Conservation (phyloP, 2,329 filamentous ascomycete genomes). For the Cytospora schulzeri region DNA sequence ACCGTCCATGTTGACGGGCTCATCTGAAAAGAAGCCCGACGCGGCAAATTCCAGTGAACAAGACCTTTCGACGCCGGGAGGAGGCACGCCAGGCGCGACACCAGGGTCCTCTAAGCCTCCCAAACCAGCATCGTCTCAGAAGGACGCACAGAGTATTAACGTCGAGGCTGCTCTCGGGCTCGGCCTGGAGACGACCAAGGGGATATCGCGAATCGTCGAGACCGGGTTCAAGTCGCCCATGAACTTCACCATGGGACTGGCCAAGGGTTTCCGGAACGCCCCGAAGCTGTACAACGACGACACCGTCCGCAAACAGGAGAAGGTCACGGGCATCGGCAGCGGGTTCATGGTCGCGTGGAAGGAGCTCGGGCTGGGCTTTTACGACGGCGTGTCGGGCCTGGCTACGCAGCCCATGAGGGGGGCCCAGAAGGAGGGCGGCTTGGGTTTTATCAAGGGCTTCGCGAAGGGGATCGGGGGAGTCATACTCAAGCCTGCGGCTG, state of each 20-base stretch:
- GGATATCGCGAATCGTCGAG: constrained; percentile 70
- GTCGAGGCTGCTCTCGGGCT: constrained; percentile 24
- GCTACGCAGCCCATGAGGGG: constrained; percentile 75
- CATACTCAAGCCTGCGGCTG: constrained; percentile 79
- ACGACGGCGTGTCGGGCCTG: constrained; percentile 79
- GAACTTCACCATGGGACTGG: constrained; percentile 80
- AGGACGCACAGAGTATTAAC: constrained; percentile 13
- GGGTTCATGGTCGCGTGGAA: constrained; percentile 78
- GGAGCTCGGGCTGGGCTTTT: constrained; percentile 76
- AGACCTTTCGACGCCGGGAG: constrained; percentile 7
- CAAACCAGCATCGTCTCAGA: not conserved
- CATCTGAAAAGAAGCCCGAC: not conserved
- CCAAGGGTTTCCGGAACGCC: constrained; percentile 86
- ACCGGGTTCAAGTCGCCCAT: constrained; percentile 80
- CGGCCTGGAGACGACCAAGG: constrained; percentile 61
- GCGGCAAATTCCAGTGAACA: constrained; percentile 7
- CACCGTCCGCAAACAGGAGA: constrained; percentile 75
- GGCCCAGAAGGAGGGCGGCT: constrained; percentile 48
- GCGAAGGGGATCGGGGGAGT: constrained; percentile 83
- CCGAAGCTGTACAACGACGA: constrained; percentile 84
- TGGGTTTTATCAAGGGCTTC: constrained; percentile 75
- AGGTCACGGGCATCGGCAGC: constrained; percentile 75
- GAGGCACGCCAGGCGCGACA: constrained; percentile 9
- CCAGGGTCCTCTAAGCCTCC: not conserved
- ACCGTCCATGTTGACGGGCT: constrained; percentile 6